phyloP scores from a whole-genome alignment of 2,329 filamentous ascomycete genomes.

The Pseudogymnoascus sp. region DNA sequence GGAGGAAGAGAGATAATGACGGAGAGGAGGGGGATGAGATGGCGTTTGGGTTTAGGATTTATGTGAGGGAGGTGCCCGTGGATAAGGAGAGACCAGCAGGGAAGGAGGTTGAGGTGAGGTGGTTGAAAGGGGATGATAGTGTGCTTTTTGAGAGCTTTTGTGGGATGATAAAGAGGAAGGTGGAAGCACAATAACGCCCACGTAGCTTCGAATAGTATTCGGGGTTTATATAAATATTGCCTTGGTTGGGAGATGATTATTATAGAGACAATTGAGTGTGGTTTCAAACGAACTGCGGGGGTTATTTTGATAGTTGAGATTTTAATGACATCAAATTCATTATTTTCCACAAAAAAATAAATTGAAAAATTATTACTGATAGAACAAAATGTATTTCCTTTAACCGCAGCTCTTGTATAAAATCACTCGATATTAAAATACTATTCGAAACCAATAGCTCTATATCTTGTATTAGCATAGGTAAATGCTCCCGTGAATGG shows the following conservation, averaged over 20 bases:
- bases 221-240: not conserved
- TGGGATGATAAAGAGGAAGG: slow-evolving; percentile 62
- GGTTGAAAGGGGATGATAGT: slow-evolving; percentile 68
- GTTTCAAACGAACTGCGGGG: not conserved
- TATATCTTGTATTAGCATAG: not conserved
- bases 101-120: slow-evolving; percentile 51
- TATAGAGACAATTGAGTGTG: not conserved
- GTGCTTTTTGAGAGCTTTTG: slow-evolving; percentile 81
- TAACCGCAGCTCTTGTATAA: not conserved
- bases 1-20: slow-evolving; percentile 28
- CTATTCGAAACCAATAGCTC: not conserved
- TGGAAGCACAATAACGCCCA: not conserved
- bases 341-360: not conserved
- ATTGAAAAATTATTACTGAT: no score
- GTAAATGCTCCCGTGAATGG: not conserved
- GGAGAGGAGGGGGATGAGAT: slow-evolving; percentile 27
- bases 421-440: not conserved
- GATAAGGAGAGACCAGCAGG: slow-evolving; percentile 30
- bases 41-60: slow-evolving; percentile 52
- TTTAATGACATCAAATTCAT: not conserved
- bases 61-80: slow-evolving; percentile 34
- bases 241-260: not conserved
- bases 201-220: not conserved
- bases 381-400: no score
- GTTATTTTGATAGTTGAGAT: not conserved